Evolutionary conservation across 2,329 filamentous ascomycete genomes (phyloP), one percentile per base, ranked within the genome.

Genomic region (Incumbomyces delicatus): DNA sequence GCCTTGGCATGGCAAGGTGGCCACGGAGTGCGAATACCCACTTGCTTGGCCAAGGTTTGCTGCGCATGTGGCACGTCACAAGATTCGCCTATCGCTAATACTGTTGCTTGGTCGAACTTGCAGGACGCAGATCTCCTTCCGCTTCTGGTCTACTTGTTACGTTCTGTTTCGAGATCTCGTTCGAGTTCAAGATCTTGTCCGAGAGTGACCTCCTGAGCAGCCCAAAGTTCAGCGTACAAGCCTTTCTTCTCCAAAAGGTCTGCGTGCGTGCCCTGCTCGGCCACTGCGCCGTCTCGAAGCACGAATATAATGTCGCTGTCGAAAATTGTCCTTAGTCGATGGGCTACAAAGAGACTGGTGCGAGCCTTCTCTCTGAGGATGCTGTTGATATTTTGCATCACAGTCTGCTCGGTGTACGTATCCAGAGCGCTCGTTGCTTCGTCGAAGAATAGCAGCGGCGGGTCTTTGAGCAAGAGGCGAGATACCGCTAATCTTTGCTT

Each of bases 301-400:
- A 96, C 92, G 58, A 96, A 89, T 57, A 96, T 96, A 57, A 89
- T 71, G 65, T 96, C 85, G 33, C 86, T 86, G 60, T 96, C 92
- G 60, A 86, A 94, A 54, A 98, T 95, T 0, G 92, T 96, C 44
- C 90, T 78, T 50, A 98, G 69, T 14, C 92, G 78, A 65, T 96
- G 92, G 6, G 92, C 92, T 4, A 98, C 85, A 61, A 96, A 96
- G 1, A 98, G 86, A 56, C 88, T 95, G 0, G 92, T 96, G 47
- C 89, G 78, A 2, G 73, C 73, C 69, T 94, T 95, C 59, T 95
- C 89, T 56, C 83, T 84, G 45, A 96, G 70, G 44, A 96, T 92
- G 55, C 83, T 83, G 64, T 95, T 95, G 63, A 96, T 95, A 61
- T 95, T 94, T 50, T 82, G 75, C 71, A 96, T 81, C 41, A 96